Base-by-base conservation (phyloP, 805 yeast genomes). In the Candida sphagnicola region DNA sequence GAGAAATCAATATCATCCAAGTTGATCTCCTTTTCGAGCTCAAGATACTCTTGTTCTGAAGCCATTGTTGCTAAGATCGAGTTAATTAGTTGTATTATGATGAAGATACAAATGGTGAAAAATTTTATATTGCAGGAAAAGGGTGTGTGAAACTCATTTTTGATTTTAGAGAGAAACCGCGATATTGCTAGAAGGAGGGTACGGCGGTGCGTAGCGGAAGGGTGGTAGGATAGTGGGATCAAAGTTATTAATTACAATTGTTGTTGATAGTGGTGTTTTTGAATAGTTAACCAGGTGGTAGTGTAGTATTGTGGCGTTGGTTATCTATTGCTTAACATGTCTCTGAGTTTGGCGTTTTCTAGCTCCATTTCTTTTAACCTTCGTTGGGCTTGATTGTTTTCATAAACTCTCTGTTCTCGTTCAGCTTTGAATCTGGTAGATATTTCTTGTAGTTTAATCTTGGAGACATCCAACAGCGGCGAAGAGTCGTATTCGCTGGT, bases 381-480 rank as follows among this genome's bases (percentile, higher is more conserved):
- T 32, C 60, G 56, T 34, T 71, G 67, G 2, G 84, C 77, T 26
- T 81, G 80, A 26, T 69, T 69, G 38, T 70, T 68, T 47, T 84
- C 90, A 39, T 78, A 67, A 15, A 75, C 74, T 21, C 89, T 60
- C 14, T 84, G 75, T 54, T 84, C 93, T 43, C 88, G 65, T 45
- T 85, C 90, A 4, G 79, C 69, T 49, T 80, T 78, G 82, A 86
- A 81, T 49, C 82, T 68, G 44, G 67, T 75, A 29, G 77, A 76
- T 31, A 85, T 55, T 46, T 81, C 88, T 17, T 77, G 80, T 12
- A 82, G 62, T 39, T 88, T 65, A 33, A 79, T 48, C 39, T 65
- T 67, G 33, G 71, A 56, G 5, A 33, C 24, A 23, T 33, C 35
- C 29, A 26, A 10, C 23, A 74, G 59, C 13, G 74, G 72, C 3